Percentiles rank a stretch among this genome's conserved stretches.
phyloP scores from a whole-genome alignment of 495 filamentous ascomycete genomes.

The Friedmanniomyces simplex region DNA sequence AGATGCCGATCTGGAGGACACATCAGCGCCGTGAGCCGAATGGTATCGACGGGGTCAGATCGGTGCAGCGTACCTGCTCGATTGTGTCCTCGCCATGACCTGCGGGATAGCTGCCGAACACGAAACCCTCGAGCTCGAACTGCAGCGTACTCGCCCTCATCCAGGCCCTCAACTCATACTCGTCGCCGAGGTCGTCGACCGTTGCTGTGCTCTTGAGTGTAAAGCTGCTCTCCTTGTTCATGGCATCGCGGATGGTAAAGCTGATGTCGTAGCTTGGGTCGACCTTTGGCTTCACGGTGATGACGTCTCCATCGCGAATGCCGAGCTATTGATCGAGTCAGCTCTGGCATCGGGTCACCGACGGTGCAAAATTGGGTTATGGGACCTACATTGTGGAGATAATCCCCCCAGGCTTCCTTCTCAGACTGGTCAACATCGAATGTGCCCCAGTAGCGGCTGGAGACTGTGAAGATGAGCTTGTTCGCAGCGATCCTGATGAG shows the following conservation, averaged over 20 bases:
- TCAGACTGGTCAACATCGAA: neutral
- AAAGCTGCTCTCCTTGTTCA: neutral
- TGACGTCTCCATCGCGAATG: neutral
- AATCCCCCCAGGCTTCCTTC: neutral
- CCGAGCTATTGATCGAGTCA: neutral
- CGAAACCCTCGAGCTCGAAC: neutral
- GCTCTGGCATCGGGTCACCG: neutral
- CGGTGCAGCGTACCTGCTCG: neutral
- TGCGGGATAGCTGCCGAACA: neutral
- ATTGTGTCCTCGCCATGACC: neutral
- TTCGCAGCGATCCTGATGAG: no score
- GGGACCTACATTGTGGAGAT: neutral
- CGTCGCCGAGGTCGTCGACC: neutral
- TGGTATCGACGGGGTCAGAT: no score
- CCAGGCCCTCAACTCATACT: neutral
- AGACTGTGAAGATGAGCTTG: no score
- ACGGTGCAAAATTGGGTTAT: neutral
- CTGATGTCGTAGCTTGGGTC: neutral
- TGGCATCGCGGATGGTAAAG: conserved; percentile 10
- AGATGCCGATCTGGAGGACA: neutral
- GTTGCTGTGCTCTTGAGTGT: neutral
- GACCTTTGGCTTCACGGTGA: neutral
- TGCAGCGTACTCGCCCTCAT: neutral
- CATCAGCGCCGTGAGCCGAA: no score
- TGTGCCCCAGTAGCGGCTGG: no score